Percentiles rank a stretch among this genome's conserved stretches.
Conservation (phyloP, 1,284 basidiomycete genomes). For the Trichosporon ovoides region DNA sequence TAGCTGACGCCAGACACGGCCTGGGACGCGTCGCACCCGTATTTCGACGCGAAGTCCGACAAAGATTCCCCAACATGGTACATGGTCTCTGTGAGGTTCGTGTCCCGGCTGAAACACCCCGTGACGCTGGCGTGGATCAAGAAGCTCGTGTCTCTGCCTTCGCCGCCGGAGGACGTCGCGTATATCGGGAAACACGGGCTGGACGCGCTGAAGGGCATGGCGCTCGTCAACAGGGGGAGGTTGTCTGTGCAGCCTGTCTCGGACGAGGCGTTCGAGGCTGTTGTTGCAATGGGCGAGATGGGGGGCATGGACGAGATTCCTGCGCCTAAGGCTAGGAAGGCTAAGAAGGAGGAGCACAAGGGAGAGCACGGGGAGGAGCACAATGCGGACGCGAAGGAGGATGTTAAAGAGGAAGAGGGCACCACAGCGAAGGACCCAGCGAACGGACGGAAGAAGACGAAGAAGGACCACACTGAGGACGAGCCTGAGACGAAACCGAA, state of each 20-base stretch:
- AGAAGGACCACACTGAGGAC: background rate
- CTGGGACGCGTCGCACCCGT: conserved; percentile 81
- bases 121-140: conserved; percentile 74
- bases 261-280: conserved; percentile 62
- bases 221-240: conserved; percentile 73
- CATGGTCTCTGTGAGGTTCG: conserved; percentile 74
- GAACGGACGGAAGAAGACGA: background rate
- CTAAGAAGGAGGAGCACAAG: background rate
- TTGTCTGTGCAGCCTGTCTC: conserved; percentile 74
- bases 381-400: background rate
- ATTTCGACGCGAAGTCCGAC: conserved; percentile 80
- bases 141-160: conserved; percentile 53
- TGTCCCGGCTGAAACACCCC: conserved; percentile 63
- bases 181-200: conserved; percentile 62
- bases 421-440: background rate
- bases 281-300: conserved; percentile 61
- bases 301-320: conserved; percentile 53
- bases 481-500: background rate
- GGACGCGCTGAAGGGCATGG: conserved; percentile 61
- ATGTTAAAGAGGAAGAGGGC: conserved; percentile 7
- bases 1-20: conserved; percentile 63
- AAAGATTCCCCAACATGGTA: conserved; percentile 77
- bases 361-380: no score
- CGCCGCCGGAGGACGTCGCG: conserved; percentile 55
- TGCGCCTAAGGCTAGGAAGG: conserved; percentile 4